phyloP scores from a whole-genome alignment of 805 yeast genomes.

The Sugiyamaella mastotermitis region DNA sequence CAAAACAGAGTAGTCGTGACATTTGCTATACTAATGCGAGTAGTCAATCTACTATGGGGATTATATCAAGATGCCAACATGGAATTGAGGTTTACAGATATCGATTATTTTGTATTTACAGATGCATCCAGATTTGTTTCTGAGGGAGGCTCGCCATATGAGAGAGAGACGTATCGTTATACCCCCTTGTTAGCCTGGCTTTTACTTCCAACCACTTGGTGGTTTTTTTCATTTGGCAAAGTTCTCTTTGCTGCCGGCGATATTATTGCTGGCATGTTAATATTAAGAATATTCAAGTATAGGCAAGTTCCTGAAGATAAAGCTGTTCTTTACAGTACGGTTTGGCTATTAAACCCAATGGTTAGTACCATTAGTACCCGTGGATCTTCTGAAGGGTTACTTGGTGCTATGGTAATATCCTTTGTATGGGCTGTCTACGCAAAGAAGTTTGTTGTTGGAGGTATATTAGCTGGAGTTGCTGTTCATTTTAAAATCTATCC shows the following conservation, averaged over 20 bases:
- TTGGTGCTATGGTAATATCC: constrained; percentile 69
- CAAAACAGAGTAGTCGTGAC: constrained; percentile 16
- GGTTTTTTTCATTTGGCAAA: constrained; percentile 66
- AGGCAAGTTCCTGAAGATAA: constrained; percentile 26
- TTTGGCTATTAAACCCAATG: constrained; percentile 95
- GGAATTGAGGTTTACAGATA: constrained; percentile 85
- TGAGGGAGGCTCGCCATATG: constrained; percentile 65
- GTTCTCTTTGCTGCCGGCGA: constrained; percentile 71
- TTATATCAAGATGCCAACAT: constrained; percentile 76
- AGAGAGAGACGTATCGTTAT: constrained; percentile 83
- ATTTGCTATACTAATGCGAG: constrained; percentile 34
- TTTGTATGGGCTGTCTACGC: constrained; percentile 42
- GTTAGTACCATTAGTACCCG: constrained; percentile 88
- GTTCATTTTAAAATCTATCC: constrained; percentile 93
- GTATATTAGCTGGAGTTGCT: constrained; percentile 60
- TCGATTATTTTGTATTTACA: constrained; percentile 88
- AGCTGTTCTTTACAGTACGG: constrained; percentile 33
- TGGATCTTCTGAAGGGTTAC: constrained; percentile 86
- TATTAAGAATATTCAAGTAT: constrained; percentile 37
- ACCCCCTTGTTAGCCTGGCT: constrained; percentile 89
- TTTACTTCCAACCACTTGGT: constrained; percentile 56
- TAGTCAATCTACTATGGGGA: constrained; percentile 70
- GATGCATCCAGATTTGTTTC: constrained; percentile 79
- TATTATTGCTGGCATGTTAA: constrained; percentile 67
- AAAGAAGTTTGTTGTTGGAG: constrained; percentile 33